Conservation (phyloP, 1,284 basidiomycete genomes). For the Chalciporus sp. region DNA sequence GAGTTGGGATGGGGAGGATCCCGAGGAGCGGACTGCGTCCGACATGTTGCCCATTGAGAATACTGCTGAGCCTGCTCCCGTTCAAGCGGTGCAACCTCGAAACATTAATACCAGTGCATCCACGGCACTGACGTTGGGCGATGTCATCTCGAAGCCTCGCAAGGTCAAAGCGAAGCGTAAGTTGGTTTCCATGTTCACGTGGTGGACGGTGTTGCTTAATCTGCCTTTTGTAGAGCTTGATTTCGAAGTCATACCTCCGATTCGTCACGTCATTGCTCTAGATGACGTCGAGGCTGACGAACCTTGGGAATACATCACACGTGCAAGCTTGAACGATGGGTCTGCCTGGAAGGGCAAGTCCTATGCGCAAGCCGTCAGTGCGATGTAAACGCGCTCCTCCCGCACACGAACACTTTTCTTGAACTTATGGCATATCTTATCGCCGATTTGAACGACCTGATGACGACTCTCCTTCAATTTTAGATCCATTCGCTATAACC, state of each 20-base stretch:
- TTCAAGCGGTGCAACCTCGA: conserved; percentile 2
- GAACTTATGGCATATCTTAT: not conserved
- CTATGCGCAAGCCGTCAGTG: conserved; percentile 43
- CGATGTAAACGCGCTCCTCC: conserved; percentile 18
- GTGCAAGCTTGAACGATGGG: conserved; percentile 38
- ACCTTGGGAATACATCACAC: conserved; percentile 47
- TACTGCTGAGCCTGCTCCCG: not conserved
- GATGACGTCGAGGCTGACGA: conserved; percentile 45
- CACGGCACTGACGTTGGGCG: conserved; percentile 28
- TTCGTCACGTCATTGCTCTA: conserved; percentile 46
- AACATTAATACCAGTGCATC: conserved; percentile 12
- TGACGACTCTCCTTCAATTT: conserved; percentile 19
- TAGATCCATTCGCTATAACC: conserved; percentile 12
- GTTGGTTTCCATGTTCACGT: conserved; percentile 7
- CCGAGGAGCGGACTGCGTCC: conserved; percentile 1
- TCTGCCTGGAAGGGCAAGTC: conserved; percentile 41
- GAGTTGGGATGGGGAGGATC: conserved; percentile 31
- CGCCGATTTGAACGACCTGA: conserved; percentile 2
- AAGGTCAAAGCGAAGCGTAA: conserved; percentile 29
- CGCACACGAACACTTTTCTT: conserved; percentile 1
- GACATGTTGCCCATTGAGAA: not conserved
- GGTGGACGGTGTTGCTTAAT: conserved; percentile 2
- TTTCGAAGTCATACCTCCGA: conserved; percentile 46
- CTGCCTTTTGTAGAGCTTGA: conserved; percentile 30
- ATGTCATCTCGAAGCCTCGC: conserved; percentile 27